Conservation (phyloP, 306 rosid genomes). For the Elaeagnus macrophylla region DNA sequence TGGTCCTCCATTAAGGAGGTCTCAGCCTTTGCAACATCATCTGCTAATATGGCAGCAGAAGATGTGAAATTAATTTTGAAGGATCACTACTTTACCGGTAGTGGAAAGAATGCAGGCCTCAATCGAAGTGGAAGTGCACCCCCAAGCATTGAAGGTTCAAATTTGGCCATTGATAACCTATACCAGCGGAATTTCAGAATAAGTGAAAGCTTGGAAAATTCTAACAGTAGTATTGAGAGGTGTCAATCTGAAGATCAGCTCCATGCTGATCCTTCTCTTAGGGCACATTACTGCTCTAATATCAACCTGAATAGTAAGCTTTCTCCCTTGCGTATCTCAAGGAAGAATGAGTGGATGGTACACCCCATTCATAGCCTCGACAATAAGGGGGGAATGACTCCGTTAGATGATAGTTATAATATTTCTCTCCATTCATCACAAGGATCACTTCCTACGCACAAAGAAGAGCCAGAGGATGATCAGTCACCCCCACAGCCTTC, state of each 20-base stretch:
- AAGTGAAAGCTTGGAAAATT: constrained; percentile 24
- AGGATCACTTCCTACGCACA: constrained; percentile 53
- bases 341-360: constrained; percentile 46
- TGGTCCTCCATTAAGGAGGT: constrained; percentile 27
- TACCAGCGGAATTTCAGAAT: constrained; percentile 25
- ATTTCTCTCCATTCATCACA: constrained; percentile 37
- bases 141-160: constrained; percentile 61
- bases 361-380: constrained; percentile 42
- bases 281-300: constrained; percentile 42
- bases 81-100: constrained; percentile 17
- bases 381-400: constrained; percentile 30
- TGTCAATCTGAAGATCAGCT: constrained; percentile 39
- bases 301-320: constrained; percentile 61
- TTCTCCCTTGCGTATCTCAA: constrained; percentile 50
- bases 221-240: constrained; percentile 17
- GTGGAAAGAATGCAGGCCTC: constrained; percentile 24
- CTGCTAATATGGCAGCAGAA: constrained; percentile 24
- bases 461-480: constrained; percentile 66
- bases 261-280: constrained; percentile 44
- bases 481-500: constrained; percentile 36
- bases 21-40: too few species aligned
- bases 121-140: constrained; percentile 64
- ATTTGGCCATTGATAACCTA: constrained; percentile 33
- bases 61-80: constrained; percentile 27
- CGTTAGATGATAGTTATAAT: constrained; percentile 43